phyloP scores from a whole-genome alignment of 495 filamentous ascomycete genomes.

The Pseudomonodictys pantanalensis region DNA sequence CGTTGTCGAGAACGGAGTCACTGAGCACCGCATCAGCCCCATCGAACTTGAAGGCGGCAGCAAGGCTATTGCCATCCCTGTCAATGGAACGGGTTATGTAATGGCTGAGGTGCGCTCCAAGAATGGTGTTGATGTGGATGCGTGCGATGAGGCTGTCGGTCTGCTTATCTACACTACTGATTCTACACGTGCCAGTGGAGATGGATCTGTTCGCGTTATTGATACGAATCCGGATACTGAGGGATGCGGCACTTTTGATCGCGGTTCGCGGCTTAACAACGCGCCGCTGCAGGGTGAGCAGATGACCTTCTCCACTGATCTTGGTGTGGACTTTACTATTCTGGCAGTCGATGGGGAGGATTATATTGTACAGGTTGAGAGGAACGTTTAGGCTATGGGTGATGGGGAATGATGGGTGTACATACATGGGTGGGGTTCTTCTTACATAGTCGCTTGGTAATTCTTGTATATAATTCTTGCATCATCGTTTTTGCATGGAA shows the following conservation, averaged over 20 bases:
- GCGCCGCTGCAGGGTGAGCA: conserved; percentile 1
- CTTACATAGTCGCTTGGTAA: too few species aligned
- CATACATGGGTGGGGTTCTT: conserved; percentile 13
- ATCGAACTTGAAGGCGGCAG: conserved; percentile 3
- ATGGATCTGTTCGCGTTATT: conserved; percentile 8
- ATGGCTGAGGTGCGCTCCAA: conserved; percentile 17
- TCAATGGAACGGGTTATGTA: conserved; percentile 8
- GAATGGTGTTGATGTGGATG: conserved; percentile 1
- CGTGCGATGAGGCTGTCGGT: conserved; percentile 16
- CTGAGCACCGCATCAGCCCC: conserved; percentile 13
- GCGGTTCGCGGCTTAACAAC: conserved; percentile 12
- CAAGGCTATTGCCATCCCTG: conserved; percentile 10
- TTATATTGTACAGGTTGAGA: conserved; percentile 17
- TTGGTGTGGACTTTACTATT: conserved; percentile 11
- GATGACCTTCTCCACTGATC: conserved; percentile 1
- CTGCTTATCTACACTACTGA: conserved; percentile 17
- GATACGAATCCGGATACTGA: conserved; percentile 10
- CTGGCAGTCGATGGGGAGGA: background rate
- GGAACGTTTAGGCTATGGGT: background rate
- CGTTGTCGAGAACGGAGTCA: background rate
- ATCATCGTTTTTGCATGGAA: too few species aligned
- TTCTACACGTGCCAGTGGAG: background rate
- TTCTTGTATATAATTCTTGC: too few species aligned
- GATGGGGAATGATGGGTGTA: background rate
- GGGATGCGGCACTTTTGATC: background rate